These are phyloP conservation scores for Yamadazyma atmosphaerica DNA, from an alignment of 1,139 yeast genomes.

Conservation along the genomic window DNA sequence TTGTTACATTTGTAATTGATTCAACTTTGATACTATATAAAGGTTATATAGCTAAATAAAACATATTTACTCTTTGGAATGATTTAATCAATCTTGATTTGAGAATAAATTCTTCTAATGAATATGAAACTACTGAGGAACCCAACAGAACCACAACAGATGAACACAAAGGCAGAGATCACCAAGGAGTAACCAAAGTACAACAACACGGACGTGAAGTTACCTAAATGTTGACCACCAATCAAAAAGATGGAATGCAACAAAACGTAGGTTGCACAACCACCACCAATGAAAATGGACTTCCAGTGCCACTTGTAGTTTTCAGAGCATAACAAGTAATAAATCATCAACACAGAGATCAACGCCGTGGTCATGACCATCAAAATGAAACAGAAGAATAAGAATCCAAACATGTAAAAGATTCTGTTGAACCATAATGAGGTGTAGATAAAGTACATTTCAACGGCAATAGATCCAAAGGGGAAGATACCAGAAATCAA, in stretches of 20 bases:
- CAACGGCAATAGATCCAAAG: constrained; percentile 92
- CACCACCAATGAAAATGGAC: constrained; percentile 84
- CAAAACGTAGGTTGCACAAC: constrained; percentile 82
- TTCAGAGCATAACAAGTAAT: constrained; percentile 85
- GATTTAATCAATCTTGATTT: constrained; percentile 76
- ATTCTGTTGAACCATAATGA: constrained; percentile 94
- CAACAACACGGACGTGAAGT: constrained; percentile 72
- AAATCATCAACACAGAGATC: constrained; percentile 77
- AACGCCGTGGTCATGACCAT: constrained; percentile 82
- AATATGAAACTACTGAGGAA: constrained; percentile 73
- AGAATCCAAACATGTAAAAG: constrained; percentile 96
- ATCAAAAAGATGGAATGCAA: constrained; percentile 78
- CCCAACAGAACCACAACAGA: constrained; percentile 88
- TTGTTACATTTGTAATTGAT: background rate
- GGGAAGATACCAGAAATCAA: constrained; percentile 89
- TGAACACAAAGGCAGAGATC: constrained; percentile 69
- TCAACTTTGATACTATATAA: background rate
- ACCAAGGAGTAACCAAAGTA: constrained; percentile 85
- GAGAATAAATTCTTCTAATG: constrained; percentile 75
- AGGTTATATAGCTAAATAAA: background rate
- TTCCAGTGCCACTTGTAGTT: constrained; percentile 99
- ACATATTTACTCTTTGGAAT: background rate
- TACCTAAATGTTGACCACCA: constrained; percentile 64
- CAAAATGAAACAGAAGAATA: constrained; percentile 81
- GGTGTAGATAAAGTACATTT: constrained; percentile 82